Conservation (phyloP, 1,284 basidiomycete species). For the Cutaneotrichosporon sp. region DNA sequence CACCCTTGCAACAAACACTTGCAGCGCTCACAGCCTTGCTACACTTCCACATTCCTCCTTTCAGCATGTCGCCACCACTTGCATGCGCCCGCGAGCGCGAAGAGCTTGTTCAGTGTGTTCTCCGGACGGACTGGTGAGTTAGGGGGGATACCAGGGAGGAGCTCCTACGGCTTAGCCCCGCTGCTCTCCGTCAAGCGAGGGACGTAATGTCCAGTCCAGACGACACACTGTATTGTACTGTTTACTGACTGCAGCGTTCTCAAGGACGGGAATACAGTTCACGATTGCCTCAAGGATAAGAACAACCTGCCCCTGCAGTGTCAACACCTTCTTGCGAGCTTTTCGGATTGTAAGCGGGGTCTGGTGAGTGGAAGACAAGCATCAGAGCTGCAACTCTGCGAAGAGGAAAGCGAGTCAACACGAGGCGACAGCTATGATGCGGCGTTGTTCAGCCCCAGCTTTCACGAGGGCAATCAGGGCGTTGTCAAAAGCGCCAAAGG, state of each 20-base stretch:
- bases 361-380: constrained; percentile 32
- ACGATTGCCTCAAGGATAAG: constrained; percentile 40
- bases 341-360: constrained; percentile 47
- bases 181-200: too few species aligned
- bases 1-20: too few species aligned
- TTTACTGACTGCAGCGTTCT: constrained; percentile 35
- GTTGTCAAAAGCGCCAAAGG: too few species aligned
- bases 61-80: constrained; percentile 2
- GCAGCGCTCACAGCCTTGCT: too few species aligned
- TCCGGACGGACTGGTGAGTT: constrained; percentile 45
- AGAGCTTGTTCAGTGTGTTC: constrained; percentile 42
- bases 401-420: neutral
- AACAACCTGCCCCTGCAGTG: constrained; percentile 43
- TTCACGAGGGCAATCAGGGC: too few species aligned
- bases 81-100: constrained; percentile 40
- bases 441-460: neutral
- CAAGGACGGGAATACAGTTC: constrained; percentile 36
- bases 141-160: too few species aligned
- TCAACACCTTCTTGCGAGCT: constrained; percentile 42
- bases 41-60: neutral
- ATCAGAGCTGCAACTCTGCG: too few species aligned
- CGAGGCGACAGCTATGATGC: neutral
- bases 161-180: too few species aligned
- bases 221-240: too few species aligned
- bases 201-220: too few species aligned